Evolutionary conservation across 768 basidiomycete genomes (phyloP).

Genomic region (Pulveroboletus sp.): DNA sequence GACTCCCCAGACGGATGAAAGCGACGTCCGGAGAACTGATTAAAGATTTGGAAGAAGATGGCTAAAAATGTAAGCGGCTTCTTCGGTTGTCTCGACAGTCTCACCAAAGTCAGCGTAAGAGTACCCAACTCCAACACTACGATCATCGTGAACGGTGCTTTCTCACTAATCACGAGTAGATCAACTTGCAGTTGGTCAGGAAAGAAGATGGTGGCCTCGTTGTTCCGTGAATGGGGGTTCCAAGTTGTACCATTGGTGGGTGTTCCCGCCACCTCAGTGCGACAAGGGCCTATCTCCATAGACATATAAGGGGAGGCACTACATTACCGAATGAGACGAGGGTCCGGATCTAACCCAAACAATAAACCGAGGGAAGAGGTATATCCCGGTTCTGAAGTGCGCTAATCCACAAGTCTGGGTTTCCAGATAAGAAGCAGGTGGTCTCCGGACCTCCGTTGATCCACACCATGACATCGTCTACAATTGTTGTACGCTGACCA

Average conservation of each 20-base stretch:
- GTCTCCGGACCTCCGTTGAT: constrained; percentile 56
- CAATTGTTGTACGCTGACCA: background rate
- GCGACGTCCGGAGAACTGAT: constrained; percentile 60
- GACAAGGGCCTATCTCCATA: constrained; percentile 47
- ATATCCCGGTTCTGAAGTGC: constrained; percentile 51
- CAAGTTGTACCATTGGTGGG: constrained; percentile 58
- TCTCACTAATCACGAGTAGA: background rate
- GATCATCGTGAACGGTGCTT: background rate
- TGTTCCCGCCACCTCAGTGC: constrained; percentile 52
- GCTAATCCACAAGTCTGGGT: background rate
- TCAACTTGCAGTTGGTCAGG: constrained; percentile 54
- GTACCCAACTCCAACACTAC: constrained; percentile 65
- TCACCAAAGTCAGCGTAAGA: constrained; percentile 69
- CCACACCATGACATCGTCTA: constrained; percentile 69
- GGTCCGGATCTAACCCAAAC: constrained; percentile 48
- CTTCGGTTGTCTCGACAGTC: constrained; percentile 69
- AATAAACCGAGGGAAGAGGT: constrained; percentile 52
- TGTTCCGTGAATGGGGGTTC: constrained; percentile 65
- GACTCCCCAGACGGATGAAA: constrained; percentile 72
- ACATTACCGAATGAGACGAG: background rate
- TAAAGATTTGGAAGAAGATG: constrained; percentile 79
- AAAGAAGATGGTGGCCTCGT: constrained; percentile 66
- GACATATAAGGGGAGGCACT: constrained; percentile 28
- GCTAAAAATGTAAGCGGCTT: constrained; percentile 76
- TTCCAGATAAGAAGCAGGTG: background rate